Base-by-base conservation (phyloP, 1,284 basidiomycete species). In the Apiotrichum gamsii region DNA sequence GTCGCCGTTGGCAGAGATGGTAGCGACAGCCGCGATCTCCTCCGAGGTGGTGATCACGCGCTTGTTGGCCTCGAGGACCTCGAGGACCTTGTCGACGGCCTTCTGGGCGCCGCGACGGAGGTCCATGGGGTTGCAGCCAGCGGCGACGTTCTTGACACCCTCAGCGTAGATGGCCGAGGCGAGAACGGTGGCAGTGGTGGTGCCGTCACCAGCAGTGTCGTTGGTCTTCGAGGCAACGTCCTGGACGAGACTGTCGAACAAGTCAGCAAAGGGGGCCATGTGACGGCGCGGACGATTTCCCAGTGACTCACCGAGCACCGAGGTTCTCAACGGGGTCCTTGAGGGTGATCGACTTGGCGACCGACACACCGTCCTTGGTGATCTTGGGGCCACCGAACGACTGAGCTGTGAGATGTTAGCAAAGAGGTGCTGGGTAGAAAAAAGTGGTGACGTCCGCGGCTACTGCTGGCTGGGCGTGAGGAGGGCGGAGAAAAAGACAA, bases 271-370 rank as follows among this genome's bases (percentile, higher is more conserved):
- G 16, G 8, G 28, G 28, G n/a, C 19, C n/a, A 15, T 4, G n/a
- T n/a, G n/a, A 40, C 14, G 16, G 16, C 13, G 40, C 28, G 49
- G 20, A 18, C 2, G 11, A 28, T 11, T 8, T 33, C 16, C 25
- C 38, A 14, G 41, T 28, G 18, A 65, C 84, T 64, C 75, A 90
- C 85, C 90, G 85, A 68, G 94, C 93, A 72, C 94, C 91, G 51
- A 97, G 84, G 79, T 97, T 97, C 80, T 98, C 90, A 64, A 97
- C 96, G 77, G 93, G 95, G 83, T 97, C 91, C 76, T 97, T 85
- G 67, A 97, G 81, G 11, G 83, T 79, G 67, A 97, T 93, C 20
- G 90, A 78, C 78, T 95, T 96, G 54, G 94, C 94, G 35, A 98
- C 94, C 33, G 93, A 95, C 23, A 97, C 94, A 83, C 94, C 94